Conservation (phyloP, 768 basidiomycete species). For the Rubroboletus satanas region DNA sequence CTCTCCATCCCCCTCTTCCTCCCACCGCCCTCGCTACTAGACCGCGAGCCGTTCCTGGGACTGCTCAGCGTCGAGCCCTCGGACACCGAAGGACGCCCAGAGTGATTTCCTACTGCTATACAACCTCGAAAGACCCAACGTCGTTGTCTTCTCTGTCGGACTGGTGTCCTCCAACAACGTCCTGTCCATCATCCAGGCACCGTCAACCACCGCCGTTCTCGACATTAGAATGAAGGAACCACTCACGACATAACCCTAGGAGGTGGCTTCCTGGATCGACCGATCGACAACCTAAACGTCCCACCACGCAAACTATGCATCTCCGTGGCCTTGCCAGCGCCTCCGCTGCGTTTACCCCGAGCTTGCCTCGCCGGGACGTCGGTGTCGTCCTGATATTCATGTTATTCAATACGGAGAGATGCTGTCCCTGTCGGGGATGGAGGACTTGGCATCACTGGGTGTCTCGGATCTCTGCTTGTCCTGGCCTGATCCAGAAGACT, state of each 20-base stretch:
- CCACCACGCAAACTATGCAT: slow-evolving; percentile 79
- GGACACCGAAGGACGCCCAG: slow-evolving; percentile 24
- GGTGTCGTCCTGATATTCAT: slow-evolving; percentile 26
- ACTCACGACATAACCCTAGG: slow-evolving; percentile 67
- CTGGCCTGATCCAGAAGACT: slow-evolving; percentile 29
- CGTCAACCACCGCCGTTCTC: not conserved
- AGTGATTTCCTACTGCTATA: slow-evolving; percentile 41
- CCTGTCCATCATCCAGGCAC: slow-evolving; percentile 12
- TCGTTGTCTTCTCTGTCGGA: slow-evolving; percentile 41
- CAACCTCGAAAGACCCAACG: slow-evolving; percentile 49
- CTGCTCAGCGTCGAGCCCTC: slow-evolving; percentile 32
- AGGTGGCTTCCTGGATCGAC: slow-evolving; percentile 75
- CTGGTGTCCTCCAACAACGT: slow-evolving; percentile 33
- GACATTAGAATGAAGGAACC: not conserved
- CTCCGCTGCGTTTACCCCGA: slow-evolving; percentile 49
- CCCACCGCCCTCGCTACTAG: slow-evolving; percentile 19
- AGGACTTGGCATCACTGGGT: slow-evolving; percentile 24
- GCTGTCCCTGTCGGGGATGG: slow-evolving; percentile 21
- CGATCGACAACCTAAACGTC: slow-evolving; percentile 54
- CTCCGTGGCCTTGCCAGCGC: slow-evolving; percentile 45
- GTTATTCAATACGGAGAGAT: slow-evolving; percentile 19
- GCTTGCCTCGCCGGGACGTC: slow-evolving; percentile 32
- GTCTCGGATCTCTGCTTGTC: slow-evolving; percentile 36
- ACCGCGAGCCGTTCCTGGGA: slow-evolving; percentile 21
- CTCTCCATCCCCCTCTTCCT: slow-evolving; percentile 19